Percentiles rank a stretch among this genome's conserved stretches.
Evolutionary conservation across 441 rosid species (phyloP).

Genomic region (Oxalis stricta): DNA sequence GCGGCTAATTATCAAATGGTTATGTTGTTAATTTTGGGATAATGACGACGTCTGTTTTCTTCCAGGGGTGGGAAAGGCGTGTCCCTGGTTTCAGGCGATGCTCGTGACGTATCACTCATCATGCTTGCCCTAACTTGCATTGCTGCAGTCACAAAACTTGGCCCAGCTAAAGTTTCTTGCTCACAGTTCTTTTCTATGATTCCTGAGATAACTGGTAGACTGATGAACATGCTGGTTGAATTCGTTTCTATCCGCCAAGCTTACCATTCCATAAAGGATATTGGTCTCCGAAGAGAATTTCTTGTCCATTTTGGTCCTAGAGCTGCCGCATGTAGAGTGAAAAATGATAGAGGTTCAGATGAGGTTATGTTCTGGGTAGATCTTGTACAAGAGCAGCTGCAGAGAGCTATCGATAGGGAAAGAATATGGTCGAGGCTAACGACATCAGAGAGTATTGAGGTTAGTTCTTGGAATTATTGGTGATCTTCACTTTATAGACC

Average conservation of each 20-base stretch:
- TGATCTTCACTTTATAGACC: neutral
- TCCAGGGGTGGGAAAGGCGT: slow-evolving; percentile 44
- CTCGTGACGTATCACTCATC: slow-evolving; percentile 62
- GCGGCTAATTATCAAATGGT: slow-evolving; percentile 6
- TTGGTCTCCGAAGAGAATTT: slow-evolving; percentile 78
- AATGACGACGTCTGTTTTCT: slow-evolving; percentile 14
- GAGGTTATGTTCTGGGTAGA: slow-evolving; percentile 92
- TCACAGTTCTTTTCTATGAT: slow-evolving; percentile 49
- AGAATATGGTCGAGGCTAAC: slow-evolving; percentile 92
- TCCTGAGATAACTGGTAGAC: slow-evolving; percentile 69
- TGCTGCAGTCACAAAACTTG: slow-evolving; percentile 83
- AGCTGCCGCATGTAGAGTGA: slow-evolving; percentile 69
- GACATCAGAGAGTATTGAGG: slow-evolving; percentile 96
- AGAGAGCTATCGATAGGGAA: slow-evolving; percentile 83
- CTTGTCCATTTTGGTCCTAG: slow-evolving; percentile 93
- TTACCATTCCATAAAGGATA: slow-evolving; percentile 49
- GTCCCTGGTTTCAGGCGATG: slow-evolving; percentile 32
- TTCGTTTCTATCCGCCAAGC: slow-evolving; percentile 57
- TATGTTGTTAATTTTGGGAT: slow-evolving; percentile 9
- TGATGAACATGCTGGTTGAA: slow-evolving; percentile 87
- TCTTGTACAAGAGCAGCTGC: slow-evolving; percentile 81
- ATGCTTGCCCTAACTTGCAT: slow-evolving; percentile 72
- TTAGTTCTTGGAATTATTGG: slow-evolving; percentile 20
- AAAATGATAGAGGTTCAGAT: slow-evolving; percentile 52
- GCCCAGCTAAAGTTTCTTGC: slow-evolving; percentile 76